These are phyloP conservation scores for Paecilomyces sp. DNA, from an alignment of 2,329 filamentous ascomycete species.

Conservation along the genomic window DNA sequence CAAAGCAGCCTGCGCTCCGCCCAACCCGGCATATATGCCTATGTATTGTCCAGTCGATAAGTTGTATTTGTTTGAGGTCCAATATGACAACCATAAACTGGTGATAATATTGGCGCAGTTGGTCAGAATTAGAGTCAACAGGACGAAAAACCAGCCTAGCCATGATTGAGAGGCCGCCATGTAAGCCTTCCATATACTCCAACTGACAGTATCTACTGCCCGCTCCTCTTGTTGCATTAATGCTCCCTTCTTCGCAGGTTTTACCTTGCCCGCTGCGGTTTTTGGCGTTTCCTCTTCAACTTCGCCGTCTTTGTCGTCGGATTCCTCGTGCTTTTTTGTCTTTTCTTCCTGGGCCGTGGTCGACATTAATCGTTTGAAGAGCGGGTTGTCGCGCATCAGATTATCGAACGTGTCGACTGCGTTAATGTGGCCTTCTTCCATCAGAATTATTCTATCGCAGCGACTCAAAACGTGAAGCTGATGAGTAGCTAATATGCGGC, in stretches of 20 bases:
- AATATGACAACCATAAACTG: conserved; percentile 88
- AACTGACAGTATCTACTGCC: conserved; percentile 68
- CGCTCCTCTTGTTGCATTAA: conserved; percentile 47
- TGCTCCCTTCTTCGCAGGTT: conserved; percentile 28
- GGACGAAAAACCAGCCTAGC: conserved; percentile 54
- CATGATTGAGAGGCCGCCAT: conserved; percentile 64
- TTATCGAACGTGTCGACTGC: conserved; percentile 86
- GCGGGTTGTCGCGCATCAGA: conserved; percentile 69
- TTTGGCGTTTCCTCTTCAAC: conserved; percentile 44
- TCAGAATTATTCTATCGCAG: conserved; percentile 88
- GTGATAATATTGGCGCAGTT: conserved; percentile 83
- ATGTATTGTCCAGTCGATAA: conserved; percentile 64
- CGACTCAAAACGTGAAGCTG: conserved; percentile 87
- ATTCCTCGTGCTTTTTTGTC: conserved; percentile 35
- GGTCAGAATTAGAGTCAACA: conserved; percentile 60
- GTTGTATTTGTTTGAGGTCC: conserved; percentile 71
- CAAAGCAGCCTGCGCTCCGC: conserved; percentile 61
- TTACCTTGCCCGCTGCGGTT: conserved; percentile 35
- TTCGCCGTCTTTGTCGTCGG: conserved; percentile 46
- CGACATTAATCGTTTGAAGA: conserved; percentile 75
- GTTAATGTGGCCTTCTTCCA: conserved; percentile 77
- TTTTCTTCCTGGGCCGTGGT: conserved; percentile 62
- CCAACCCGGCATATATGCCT: conserved; percentile 63
- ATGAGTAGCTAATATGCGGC: conserved; percentile 85
- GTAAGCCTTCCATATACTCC: conserved; percentile 73